Evolutionary conservation across 2,329 filamentous ascomycete genomes (phyloP).

Genomic region (Aspergillus amoenus): DNA sequence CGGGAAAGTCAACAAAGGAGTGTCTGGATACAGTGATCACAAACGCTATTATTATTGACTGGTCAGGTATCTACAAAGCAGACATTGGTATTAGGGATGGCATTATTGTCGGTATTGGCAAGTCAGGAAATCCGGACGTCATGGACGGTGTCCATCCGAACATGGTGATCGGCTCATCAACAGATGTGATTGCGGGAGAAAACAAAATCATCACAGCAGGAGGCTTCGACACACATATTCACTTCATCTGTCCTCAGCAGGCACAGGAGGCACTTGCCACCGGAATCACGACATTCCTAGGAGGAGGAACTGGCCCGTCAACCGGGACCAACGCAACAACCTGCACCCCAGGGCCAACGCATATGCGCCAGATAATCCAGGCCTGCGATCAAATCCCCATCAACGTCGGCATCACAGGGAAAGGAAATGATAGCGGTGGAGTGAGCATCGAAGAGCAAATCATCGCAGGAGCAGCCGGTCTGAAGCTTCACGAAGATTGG

Average conservation of each 20-base stretch:
- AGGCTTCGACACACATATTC: slow-evolving; percentile 85
- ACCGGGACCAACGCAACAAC: slow-evolving; percentile 90
- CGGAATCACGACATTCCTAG: slow-evolving; percentile 86
- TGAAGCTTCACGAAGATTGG: slow-evolving; percentile 98
- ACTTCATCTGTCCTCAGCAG: slow-evolving; percentile 95
- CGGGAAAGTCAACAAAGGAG: slow-evolving; percentile 69
- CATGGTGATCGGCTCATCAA: slow-evolving; percentile 82
- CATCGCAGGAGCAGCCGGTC: slow-evolving; percentile 78
- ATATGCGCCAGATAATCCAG: slow-evolving; percentile 87
- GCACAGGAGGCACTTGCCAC: slow-evolving; percentile 77
- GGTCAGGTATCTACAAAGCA: slow-evolving; percentile 90
- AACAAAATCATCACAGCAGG: slow-evolving; percentile 88
- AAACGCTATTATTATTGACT: slow-evolving; percentile 88
- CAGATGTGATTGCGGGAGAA: slow-evolving; percentile 89
- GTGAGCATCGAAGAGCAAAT: slow-evolving; percentile 75
- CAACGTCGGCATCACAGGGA: slow-evolving; percentile 88
- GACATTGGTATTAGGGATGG: slow-evolving; percentile 93
- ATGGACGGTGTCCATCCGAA: slow-evolving; percentile 82
- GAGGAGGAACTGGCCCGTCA: slow-evolving; percentile 88
- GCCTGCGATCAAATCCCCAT: slow-evolving; percentile 78
- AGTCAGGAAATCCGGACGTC: slow-evolving; percentile 94
- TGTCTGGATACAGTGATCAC: slow-evolving; percentile 81
- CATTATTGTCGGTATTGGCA: slow-evolving; percentile 82
- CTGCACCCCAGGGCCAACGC: slow-evolving; percentile 81
- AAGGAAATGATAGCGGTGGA: slow-evolving; percentile 80